Percentiles rank a stretch among this genome's conserved stretches.
phyloP scores from a whole-genome alignment of 2,329 filamentous ascomycete genomes.

The Colletotrichum destructivum region DNA sequence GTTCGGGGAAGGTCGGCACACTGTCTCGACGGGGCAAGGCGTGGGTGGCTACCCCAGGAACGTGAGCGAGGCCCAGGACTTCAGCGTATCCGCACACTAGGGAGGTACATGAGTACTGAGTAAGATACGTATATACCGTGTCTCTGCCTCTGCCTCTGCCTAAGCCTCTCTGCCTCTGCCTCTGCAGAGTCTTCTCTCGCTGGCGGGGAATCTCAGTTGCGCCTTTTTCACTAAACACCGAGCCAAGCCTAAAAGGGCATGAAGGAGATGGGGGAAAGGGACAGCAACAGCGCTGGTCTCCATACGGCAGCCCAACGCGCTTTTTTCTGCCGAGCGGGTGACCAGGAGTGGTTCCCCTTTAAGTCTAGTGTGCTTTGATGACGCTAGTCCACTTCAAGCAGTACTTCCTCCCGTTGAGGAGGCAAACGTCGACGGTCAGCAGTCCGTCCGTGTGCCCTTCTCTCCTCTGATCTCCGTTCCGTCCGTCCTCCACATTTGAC shows the following conservation, averaged over 20 bases:
- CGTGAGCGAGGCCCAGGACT: not conserved
- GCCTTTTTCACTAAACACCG: not conserved
- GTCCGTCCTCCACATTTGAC: slow-evolving; percentile 5
- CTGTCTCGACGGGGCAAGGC: slow-evolving; percentile 24
- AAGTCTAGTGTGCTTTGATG: rapidly evolving
- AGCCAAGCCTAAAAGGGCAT: slow-evolving; percentile 25
- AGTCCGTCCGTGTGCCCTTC: slow-evolving; percentile 5
- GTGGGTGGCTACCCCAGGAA: slow-evolving; percentile 22
- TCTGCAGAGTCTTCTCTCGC: not conserved
- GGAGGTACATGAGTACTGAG: too few relatives aligned
- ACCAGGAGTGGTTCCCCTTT: slow-evolving; percentile 11
- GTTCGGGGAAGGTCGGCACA: slow-evolving; percentile 38
- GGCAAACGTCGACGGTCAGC: slow-evolving; percentile 28
- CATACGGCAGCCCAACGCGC: slow-evolving; percentile 24
- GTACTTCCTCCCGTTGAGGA: not conserved
- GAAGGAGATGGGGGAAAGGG: not conserved
- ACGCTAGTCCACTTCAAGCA: not conserved
- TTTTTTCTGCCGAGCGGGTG: slow-evolving; percentile 23
- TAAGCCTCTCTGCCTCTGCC: not conserved
- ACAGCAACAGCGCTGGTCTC: slow-evolving; percentile 15
- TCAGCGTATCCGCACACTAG: too few relatives aligned
- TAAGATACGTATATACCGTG: too few relatives aligned
- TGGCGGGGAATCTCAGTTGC: not conserved
- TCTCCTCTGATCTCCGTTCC: slow-evolving; percentile 24
- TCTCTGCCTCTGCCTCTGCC: too few relatives aligned